These are phyloP conservation scores for Picea sitchensis DNA, from an alignment of 75 land plant genomes.

Conservation along the genomic window DNA sequence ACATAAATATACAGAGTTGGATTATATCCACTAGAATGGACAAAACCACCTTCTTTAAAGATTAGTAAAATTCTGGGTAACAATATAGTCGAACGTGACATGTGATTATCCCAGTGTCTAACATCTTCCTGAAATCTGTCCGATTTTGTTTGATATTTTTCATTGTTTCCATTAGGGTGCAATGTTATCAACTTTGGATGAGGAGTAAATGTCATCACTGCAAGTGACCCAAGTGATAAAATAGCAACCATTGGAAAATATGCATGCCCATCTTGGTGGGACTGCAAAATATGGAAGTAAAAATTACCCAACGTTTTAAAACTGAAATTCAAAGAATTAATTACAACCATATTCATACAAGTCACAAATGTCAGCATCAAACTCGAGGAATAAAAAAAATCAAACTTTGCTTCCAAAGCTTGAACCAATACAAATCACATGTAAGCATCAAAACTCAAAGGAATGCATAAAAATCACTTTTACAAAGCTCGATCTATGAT, in stretches of 20 bases:
- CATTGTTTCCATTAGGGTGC: not conserved
- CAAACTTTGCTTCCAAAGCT: too few species aligned
- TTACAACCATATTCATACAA: not conserved
- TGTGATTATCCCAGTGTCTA: not conserved
- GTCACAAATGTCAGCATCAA: not conserved
- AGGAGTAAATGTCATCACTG: slow-evolving; percentile 81
- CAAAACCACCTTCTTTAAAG: slow-evolving; percentile 81
- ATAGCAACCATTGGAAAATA: slow-evolving; percentile 94
- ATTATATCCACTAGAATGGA: not conserved
- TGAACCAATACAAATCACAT: not conserved
- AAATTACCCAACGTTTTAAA: not conserved
- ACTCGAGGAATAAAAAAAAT: not conserved
- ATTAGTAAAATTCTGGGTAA: slow-evolving; percentile 89
- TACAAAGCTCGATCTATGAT: not conserved
- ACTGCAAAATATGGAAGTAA: slow-evolving; percentile 39
- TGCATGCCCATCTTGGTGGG: slow-evolving; percentile 98
- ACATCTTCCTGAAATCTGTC: slow-evolving; percentile 1
- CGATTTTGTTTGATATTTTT: not conserved
- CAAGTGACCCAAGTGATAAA: slow-evolving; percentile 87
- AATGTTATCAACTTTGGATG: slow-evolving; percentile 41
- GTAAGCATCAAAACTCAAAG: not conserved
- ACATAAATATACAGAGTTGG: slow-evolving; percentile 7
- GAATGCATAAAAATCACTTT: not conserved
- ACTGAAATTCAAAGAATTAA: not conserved
- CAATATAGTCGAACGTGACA: slow-evolving; percentile 49